Evolutionary conservation across 495 filamentous ascomycete genomes (phyloP).

Genomic region (Hypoxylon trugodes): DNA sequence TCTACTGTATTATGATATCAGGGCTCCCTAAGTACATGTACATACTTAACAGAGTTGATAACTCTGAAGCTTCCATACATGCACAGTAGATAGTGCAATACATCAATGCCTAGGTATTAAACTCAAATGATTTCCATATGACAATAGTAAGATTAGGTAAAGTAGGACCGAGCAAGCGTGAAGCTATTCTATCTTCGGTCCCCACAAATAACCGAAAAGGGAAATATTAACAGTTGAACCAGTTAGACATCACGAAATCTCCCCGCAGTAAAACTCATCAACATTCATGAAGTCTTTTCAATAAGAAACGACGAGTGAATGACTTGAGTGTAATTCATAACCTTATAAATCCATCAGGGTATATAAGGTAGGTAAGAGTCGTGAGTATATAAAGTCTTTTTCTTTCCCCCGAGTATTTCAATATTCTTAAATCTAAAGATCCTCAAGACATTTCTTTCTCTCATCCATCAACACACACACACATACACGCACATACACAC

Average conservation of each 20-base stretch:
- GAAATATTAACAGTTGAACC: constrained; percentile 35
- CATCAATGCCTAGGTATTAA: not conserved
- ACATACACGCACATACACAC: too few species aligned
- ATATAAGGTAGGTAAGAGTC: too few species aligned
- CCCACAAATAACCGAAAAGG: constrained; percentile 20
- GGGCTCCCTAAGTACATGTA: too few species aligned
- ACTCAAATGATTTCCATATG: not conserved
- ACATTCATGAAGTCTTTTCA: not conserved
- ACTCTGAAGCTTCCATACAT: too few species aligned
- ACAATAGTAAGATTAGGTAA: not conserved
- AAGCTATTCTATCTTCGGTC: constrained; percentile 14
- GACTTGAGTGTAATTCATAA: too few species aligned
- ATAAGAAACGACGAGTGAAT: not conserved
- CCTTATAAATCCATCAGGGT: too few species aligned
- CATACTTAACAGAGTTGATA: too few species aligned
- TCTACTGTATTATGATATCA: not conserved
- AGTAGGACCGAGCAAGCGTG: constrained; percentile 5
- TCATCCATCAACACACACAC: not conserved
- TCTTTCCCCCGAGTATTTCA: too few species aligned
- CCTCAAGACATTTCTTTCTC: not conserved
- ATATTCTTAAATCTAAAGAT: too few species aligned
- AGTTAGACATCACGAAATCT: constrained; percentile 21
- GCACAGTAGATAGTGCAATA: not conserved
- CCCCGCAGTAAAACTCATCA: constrained; percentile 8
- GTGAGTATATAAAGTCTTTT: too few species aligned